Conservation (phyloP, 305 asterid genomes). For the Solanum hybrid region DNA sequence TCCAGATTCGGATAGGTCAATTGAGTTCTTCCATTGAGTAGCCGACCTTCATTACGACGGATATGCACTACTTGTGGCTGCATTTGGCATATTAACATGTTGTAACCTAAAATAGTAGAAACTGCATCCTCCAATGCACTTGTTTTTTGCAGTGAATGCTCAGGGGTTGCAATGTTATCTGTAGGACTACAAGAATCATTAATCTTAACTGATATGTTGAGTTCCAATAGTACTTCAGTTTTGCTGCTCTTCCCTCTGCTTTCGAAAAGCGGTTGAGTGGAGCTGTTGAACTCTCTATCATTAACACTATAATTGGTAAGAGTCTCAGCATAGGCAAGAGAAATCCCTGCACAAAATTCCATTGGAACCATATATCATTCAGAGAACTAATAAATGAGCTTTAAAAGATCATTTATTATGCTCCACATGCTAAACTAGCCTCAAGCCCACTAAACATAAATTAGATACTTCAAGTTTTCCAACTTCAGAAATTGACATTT, state of each 20-base stretch:
- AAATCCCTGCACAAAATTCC: constrained; percentile 48
- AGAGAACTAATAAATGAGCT: not conserved
- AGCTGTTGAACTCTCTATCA: constrained; percentile 19
- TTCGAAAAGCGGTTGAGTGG: constrained; percentile 24
- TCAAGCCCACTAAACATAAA: not conserved
- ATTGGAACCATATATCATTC: not conserved
- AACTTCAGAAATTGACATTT: not conserved
- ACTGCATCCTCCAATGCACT: constrained; percentile 43
- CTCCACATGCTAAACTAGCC: not conserved
- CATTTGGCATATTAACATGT: constrained; percentile 33
- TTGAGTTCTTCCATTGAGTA: constrained; percentile 35
- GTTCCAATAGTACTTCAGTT: constrained; percentile 15
- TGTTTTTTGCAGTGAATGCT: constrained; percentile 26
- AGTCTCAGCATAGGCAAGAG: constrained; percentile 29
- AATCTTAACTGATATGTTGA: constrained; percentile 23
- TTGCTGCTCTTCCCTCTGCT: constrained; percentile 22
- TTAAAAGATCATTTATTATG: not conserved
- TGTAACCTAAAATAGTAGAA: constrained; percentile 39
- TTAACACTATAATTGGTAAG: constrained; percentile 17
- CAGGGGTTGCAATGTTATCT: constrained; percentile 12
- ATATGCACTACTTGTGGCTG: constrained; percentile 18
- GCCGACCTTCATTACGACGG: constrained; percentile 17
- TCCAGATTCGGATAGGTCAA: constrained; percentile 63
- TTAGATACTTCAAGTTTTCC: not conserved
- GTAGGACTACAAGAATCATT: constrained; percentile 18